Evolutionary conservation across 768 basidiomycete genomes (phyloP).

Genomic region (Leucocoprinus sp.): DNA sequence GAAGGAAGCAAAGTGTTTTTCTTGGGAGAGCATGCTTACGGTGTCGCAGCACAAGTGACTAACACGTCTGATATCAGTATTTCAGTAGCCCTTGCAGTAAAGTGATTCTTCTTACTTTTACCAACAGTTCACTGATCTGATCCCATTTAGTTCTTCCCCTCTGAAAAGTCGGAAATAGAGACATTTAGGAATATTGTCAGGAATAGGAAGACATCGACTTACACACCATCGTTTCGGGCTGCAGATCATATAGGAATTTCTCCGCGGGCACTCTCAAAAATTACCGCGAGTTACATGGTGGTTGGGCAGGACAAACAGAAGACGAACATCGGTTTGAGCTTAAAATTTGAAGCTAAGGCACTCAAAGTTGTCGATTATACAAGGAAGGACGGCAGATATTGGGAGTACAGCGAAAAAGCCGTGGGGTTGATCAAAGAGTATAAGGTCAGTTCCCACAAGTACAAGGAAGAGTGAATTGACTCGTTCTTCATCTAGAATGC

Average conservation of each 20-base stretch:
- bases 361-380: conserved; percentile 93
- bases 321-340: conserved; percentile 83
- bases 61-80: conserved; percentile 60
- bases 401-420: conserved; percentile 93
- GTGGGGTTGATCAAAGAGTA: conserved; percentile 77
- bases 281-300: conserved; percentile 93
- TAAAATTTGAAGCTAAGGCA: conserved; percentile 94
- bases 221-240: conserved; percentile 74
- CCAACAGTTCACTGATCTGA: not conserved
- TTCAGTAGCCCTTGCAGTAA: conserved; percentile 82
- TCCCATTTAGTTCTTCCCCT: conserved; percentile 86
- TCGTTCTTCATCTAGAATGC: conserved; percentile 36
- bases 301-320: conserved; percentile 62
- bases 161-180: conserved; percentile 72
- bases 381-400: conserved; percentile 70
- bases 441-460: conserved; percentile 38
- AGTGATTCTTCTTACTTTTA: conserved; percentile 13
- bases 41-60: conserved; percentile 88
- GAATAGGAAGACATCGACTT: conserved; percentile 39
- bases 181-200: conserved; percentile 70
- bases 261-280: conserved; percentile 75
- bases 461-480: not conserved
- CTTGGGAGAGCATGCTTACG: conserved; percentile 90
- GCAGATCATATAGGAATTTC: conserved; percentile 69
- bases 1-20: conserved; percentile 90